Conservation (phyloP, 2,329 filamentous ascomycete species). For the Tolypocladium endophyticum region DNA sequence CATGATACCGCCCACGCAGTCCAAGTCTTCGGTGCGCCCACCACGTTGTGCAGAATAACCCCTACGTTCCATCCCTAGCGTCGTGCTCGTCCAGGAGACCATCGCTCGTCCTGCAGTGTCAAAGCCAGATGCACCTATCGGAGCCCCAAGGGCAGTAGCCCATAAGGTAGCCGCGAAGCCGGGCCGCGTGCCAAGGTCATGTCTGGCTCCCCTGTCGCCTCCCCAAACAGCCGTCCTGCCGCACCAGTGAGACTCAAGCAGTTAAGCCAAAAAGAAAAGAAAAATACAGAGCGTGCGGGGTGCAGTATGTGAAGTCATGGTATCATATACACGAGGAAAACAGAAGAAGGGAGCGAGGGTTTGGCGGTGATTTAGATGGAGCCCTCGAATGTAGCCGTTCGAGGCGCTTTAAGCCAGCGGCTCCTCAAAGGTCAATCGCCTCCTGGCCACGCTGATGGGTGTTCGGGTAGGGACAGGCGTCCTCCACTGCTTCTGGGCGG, state of each 20-base stretch:
- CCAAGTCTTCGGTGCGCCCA: not conserved
- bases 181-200: not conserved
- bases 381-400: not conserved
- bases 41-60: not conserved
- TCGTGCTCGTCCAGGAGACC: not conserved
- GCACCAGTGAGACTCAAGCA: not conserved
- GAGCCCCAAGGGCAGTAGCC: not conserved
- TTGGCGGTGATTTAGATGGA: conserved; percentile 3
- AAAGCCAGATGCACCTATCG: not conserved
- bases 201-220: not conserved
- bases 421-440: conserved; percentile 74
- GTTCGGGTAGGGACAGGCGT: conserved; percentile 58
- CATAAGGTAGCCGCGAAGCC: not conserved
- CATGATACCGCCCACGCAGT: not conserved
- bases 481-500: conserved; percentile 82
- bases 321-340: conserved; percentile 23
- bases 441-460: conserved; percentile 57
- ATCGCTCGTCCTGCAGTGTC: not conserved
- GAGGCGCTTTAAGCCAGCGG: conserved; percentile 22
- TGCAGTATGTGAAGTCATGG: conserved; percentile 20
- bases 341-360: conserved; percentile 7
- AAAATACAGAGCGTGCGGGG: not conserved
- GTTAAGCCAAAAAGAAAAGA: not conserved
- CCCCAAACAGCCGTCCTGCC: not conserved
- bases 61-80: not conserved